A percentile compares a stretch with the other conserved stretches of the same genome.
These are phyloP conservation scores for Rhodotorula sp. DNA, from an alignment of 1,284 basidiomycete genomes.

Conservation along the genomic window DNA sequence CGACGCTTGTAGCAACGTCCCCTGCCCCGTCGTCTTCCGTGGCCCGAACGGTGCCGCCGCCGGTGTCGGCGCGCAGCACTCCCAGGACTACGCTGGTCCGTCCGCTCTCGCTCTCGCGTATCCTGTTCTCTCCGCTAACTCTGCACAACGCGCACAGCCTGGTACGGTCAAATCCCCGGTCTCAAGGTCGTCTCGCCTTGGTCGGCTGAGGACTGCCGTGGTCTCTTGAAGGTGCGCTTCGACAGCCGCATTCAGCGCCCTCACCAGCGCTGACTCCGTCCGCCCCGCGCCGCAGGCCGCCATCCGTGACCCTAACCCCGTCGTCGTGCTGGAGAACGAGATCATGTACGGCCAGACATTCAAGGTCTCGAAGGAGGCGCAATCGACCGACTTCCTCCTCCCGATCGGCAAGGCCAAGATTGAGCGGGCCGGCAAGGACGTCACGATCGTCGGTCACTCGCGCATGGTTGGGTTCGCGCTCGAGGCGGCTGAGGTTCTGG, in stretches of 20 bases:
- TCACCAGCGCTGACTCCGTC: neutral
- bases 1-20: constrained; percentile 47
- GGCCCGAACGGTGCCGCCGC: constrained; percentile 98
- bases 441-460: constrained; percentile 96
- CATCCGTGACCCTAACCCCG: constrained; percentile 96
- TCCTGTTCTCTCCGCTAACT: neutral
- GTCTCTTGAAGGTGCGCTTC: constrained; percentile 80
- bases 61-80: constrained; percentile 80
- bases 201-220: constrained; percentile 97
- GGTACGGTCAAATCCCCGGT: constrained; percentile 96
- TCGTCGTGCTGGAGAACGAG: constrained; percentile 99
- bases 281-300: constrained; percentile 66
- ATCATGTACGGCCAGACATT: constrained; percentile 97
- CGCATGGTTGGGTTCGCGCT: constrained; percentile 91
- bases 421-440: constrained; percentile 85
- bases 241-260: no score
- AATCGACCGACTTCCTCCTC: constrained; percentile 86
- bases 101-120: neutral
- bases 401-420: constrained; percentile 98
- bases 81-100: constrained; percentile 54
- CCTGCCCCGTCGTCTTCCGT: constrained; percentile 98
- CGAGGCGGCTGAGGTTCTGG: constrained; percentile 87
- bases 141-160: constrained; percentile 62
- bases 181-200: constrained; percentile 97
- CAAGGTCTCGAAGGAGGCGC: constrained; percentile 90